A percentile compares a stretch with the other conserved stretches of the same genome.
Evolutionary conservation across 2,329 filamentous ascomycete species (phyloP).

Genomic region (Fusarium tupiense): DNA sequence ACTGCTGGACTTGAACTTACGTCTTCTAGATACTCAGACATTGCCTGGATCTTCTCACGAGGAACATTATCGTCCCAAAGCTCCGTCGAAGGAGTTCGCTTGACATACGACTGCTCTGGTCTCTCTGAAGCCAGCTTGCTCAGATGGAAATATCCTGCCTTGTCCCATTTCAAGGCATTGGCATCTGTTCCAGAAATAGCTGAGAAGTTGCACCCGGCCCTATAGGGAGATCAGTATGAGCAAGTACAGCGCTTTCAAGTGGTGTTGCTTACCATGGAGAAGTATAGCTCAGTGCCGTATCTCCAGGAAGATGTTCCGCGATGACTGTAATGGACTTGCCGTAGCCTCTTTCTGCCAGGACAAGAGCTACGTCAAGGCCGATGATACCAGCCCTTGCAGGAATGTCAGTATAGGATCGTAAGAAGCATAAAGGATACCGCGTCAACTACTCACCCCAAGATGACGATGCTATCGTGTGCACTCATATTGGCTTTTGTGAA

Average conservation of each 20-base stretch:
- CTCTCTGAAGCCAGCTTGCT: background rate
- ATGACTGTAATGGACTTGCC: background rate
- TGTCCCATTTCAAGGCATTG: conserved; percentile 4
- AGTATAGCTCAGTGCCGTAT: background rate
- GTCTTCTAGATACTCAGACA: conserved; percentile 1
- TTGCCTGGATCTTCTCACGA: background rate
- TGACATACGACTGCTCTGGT: background rate
- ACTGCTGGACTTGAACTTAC: background rate
- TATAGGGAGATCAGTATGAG: background rate
- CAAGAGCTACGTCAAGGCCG: background rate
- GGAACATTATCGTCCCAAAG: conserved; percentile 4
- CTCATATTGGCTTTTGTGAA: background rate
- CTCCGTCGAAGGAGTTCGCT: background rate
- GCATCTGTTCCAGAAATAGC: conserved; percentile 1
- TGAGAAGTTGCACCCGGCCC: conserved; percentile 5
- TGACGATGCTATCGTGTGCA: background rate
- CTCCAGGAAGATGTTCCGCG: background rate
- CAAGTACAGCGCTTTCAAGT: rapidly evolving
- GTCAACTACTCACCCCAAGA: background rate
- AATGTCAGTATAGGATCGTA: background rate
- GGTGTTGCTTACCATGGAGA: background rate
- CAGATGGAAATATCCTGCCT: background rate
- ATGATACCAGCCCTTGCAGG: background rate
- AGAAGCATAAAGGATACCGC: too few species aligned
- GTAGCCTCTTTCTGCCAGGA: background rate